Conservation (phyloP, 116 monocot species). For the Dioscorea cayenensis region DNA sequence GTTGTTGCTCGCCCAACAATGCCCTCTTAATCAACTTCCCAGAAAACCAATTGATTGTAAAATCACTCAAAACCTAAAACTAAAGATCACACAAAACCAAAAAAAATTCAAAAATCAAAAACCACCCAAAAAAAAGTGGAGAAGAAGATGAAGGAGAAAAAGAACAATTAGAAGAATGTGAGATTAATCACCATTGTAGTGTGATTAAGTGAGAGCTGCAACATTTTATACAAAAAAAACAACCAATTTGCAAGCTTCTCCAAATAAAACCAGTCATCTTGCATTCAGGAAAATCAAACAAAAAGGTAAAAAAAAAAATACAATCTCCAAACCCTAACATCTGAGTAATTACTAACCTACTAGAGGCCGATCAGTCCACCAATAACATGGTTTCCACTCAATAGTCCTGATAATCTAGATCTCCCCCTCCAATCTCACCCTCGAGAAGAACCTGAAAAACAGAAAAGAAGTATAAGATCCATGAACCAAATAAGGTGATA, state of each 20-base stretch:
- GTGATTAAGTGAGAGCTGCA: slow-evolving; percentile 29
- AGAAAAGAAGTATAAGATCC: neutral
- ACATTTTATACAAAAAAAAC: slow-evolving; percentile 28
- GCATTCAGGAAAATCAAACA: slow-evolving; percentile 11
- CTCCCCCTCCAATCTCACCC: neutral
- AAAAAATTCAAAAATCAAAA: too few species aligned
- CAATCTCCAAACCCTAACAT: slow-evolving; percentile 1
- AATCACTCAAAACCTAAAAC: too few species aligned
- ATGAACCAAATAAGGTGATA: neutral
- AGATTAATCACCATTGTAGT: too few species aligned
- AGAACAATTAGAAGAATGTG: too few species aligned
- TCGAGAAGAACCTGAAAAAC: neutral
- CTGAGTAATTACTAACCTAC: slow-evolving; percentile 13
- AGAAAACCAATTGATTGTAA: too few species aligned
- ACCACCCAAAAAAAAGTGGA: too few species aligned
- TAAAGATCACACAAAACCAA: too few species aligned
- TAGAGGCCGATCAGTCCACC: slow-evolving; percentile 50
- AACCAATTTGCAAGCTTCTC: neutral
- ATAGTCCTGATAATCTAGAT: slow-evolving; percentile 51
- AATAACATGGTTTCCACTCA: slow-evolving; percentile 73
- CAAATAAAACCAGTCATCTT: slow-evolving; percentile 9
- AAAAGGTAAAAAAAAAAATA: neutral
- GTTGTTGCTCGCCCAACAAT: too few species aligned
- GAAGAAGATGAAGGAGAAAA: too few species aligned
- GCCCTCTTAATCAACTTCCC: too few species aligned